phyloP scores from a whole-genome alignment of 148 eudicot species.

The Vaccinium macrocarpon region DNA sequence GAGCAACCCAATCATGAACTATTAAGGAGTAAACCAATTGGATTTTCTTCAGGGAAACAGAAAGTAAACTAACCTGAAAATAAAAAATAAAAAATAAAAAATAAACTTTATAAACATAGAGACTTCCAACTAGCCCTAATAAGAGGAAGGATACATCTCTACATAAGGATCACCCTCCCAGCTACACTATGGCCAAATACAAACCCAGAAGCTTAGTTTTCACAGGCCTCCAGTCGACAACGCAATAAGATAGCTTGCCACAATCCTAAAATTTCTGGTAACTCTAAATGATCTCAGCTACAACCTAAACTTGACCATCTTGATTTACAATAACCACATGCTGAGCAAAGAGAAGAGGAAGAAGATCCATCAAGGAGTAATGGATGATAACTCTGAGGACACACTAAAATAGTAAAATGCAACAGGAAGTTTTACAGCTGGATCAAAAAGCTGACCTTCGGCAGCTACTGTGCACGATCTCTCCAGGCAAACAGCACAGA shows the following conservation, averaged over 20 bases:
- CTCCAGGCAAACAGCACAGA: conserved; percentile 96
- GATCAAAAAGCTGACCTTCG: conserved; percentile 52
- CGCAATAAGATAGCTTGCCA: neutral
- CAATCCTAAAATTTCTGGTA: neutral
- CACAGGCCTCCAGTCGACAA: neutral
- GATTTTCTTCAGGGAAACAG: neutral
- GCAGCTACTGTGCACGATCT: conserved; percentile 90
- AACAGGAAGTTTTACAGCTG: neutral
- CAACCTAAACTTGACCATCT: neutral
- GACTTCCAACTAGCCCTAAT: too few species aligned
- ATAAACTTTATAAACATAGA: neutral
- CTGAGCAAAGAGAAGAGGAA: neutral
- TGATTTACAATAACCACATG: neutral
- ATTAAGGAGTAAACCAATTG: neutral
- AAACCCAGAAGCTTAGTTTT: too few species aligned
- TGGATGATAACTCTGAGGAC: neutral
- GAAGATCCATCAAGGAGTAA: neutral
- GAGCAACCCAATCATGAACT: neutral
- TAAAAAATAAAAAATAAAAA: neutral
- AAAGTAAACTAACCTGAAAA: neutral
- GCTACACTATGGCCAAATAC: neutral
- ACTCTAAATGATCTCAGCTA: neutral
- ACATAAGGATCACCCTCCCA: neutral
- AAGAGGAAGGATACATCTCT: too few species aligned
- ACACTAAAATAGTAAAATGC: neutral